These are phyloP conservation scores for Lactarius deliciosus DNA, from an alignment of 768 basidiomycete genomes.

Conservation along the genomic window DNA sequence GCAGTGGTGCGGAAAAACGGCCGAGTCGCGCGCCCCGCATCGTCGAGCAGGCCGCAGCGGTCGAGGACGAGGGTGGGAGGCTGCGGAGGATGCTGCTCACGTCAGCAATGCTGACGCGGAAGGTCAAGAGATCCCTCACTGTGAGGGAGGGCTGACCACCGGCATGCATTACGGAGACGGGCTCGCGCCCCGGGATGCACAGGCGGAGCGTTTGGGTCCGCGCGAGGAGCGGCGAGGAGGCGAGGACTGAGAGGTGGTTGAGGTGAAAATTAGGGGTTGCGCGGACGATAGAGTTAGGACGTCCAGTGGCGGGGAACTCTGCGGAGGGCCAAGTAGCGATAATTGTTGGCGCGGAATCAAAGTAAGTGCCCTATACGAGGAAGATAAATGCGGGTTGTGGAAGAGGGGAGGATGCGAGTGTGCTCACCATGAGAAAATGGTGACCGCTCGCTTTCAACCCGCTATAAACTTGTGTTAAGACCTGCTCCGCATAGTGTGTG, in stretches of 20 bases:
- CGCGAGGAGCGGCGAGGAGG: constrained; percentile 43
- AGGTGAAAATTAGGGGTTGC: constrained; percentile 86
- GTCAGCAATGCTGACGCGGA: constrained; percentile 52
- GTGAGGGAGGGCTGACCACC: constrained; percentile 40
- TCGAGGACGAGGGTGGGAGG: constrained; percentile 66
- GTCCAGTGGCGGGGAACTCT: constrained; percentile 43
- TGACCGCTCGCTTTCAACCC: no score
- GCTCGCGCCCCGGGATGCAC: constrained; percentile 66
- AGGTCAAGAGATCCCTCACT: constrained; percentile 78
- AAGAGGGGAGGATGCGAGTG: not conserved
- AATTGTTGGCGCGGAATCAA: constrained; percentile 65
- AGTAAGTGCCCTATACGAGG: constrained; percentile 48
- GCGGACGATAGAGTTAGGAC: constrained; percentile 51
- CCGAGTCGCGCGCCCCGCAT: constrained; percentile 53
- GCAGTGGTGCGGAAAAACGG: constrained; percentile 56
- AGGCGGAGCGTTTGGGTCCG: constrained; percentile 59
- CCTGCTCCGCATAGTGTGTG: no score
- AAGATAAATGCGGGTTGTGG: not conserved
- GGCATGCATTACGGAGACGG: constrained; percentile 33
- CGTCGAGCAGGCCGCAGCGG: constrained; percentile 53
- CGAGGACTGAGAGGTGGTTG: constrained; percentile 51
- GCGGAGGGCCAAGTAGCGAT: constrained; percentile 61
- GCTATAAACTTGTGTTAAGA: no score
- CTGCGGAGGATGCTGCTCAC: constrained; percentile 53
- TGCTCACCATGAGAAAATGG: no score